Conservation (phyloP, 768 basidiomycete genomes). For the Phylloporus sp. region DNA sequence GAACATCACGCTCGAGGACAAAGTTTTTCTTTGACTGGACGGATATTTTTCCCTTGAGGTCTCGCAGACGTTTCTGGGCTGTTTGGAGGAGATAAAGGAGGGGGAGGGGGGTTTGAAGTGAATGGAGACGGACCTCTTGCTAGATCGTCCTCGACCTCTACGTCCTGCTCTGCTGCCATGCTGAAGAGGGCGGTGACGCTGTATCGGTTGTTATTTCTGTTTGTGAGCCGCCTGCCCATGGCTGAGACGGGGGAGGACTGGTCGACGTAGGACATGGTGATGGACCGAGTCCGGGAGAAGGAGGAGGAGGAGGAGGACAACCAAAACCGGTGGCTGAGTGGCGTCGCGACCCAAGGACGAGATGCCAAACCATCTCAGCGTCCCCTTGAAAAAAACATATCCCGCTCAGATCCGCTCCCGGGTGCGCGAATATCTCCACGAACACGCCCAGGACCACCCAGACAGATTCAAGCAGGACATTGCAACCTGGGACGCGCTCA, state of each 20-base stretch:
- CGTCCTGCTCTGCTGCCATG: conserved; percentile 98
- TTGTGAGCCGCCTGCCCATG: conserved; percentile 72
- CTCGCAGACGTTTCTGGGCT: conserved; percentile 96
- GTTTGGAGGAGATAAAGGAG: conserved; percentile 2
- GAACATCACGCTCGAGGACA: conserved; percentile 95
- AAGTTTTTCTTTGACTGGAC: conserved; percentile 99
- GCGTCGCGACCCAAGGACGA: conserved; percentile 7
- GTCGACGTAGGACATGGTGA: conserved; percentile 56
- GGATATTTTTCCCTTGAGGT: conserved; percentile 94
- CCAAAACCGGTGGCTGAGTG: conserved; percentile 14
- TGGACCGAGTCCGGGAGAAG: neutral
- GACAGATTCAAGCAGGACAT: conserved; percentile 83
- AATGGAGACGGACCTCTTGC: conserved; percentile 65
- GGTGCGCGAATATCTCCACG: conserved; percentile 61
- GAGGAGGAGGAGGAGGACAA: conserved; percentile 2
- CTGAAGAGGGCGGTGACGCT: conserved; percentile 94
- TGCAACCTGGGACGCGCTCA: conserved; percentile 58
- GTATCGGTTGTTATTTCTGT: conserved; percentile 94
- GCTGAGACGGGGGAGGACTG: conserved; percentile 56
- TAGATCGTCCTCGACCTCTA: conserved; percentile 95
- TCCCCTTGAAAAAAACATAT: conserved; percentile 73
- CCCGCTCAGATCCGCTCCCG: conserved; percentile 48
- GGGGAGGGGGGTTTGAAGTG: neutral
- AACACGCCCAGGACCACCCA: conserved; percentile 69
- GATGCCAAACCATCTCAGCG: conserved; percentile 74